Base-by-base conservation (phyloP, 805 yeast genomes). In the Yarrowia sp. region DNA sequence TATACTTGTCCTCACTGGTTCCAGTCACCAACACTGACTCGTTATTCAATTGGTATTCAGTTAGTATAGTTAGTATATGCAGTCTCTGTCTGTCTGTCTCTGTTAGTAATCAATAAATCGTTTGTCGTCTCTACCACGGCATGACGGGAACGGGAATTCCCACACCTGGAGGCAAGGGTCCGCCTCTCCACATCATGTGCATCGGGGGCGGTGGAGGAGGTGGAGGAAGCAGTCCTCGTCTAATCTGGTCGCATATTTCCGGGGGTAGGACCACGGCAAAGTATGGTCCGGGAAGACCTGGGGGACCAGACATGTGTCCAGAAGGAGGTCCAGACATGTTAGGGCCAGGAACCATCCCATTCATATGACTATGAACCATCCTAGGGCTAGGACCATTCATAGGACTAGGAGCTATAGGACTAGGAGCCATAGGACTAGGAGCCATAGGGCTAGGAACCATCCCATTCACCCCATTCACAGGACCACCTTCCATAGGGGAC, bases 101-200 rank as follows among this genome's bases (percentile, higher is more conserved):
- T 46, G 51, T 46, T 46, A 46, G 51, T 46, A 46, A 17, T 44
- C 49, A 41, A 41, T 41, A 41, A 41, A 41, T n/a, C n/a, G n/a
- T 28, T 10, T 17, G 5, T 16, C 7, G 10, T n/a, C n/a, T 12
- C 32, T 24, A 38, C 61, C 61, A 54, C 24, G 61, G 61, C 46
- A 54, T 38, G 4, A 54, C 46, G 4, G 61, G 61, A 3, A 54
- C 61, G 12, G 61, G 61, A 38, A 54, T 54, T 3, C 61, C 61
- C 4, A 54, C 61, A 5, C 61, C 61, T 10, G 61, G 61, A 12
- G 61, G 61, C 17, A 54, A 35, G 9, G 61, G 61, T 1, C 61
- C 61, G 11, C 61, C 61, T 54, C 61, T 54, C 61, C 61, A 54
- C 61, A 54, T 54, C 46, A 54, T 36, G 26, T 54, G 61, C 44